These are phyloP conservation scores for Craspedostauros australis DNA, from an alignment of 108 stramenopile genomes.

Conservation along the genomic window DNA sequence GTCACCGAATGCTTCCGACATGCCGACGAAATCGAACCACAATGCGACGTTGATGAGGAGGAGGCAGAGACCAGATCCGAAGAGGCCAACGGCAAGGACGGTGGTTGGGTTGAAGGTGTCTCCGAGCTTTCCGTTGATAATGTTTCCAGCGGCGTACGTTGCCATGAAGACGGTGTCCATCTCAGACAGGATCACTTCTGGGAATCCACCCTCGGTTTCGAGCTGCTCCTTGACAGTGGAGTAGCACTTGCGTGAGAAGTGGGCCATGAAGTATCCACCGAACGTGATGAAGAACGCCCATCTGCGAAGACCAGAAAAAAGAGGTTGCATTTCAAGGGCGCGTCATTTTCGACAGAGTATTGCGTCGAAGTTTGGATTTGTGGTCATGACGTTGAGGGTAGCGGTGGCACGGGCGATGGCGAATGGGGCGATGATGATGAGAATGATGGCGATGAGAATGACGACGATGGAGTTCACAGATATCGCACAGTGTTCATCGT, in stretches of 20 bases:
- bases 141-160: conserved; percentile 90
- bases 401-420: no score
- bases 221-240: conserved; percentile 92
- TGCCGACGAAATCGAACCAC: conserved; percentile 71
- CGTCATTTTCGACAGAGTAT: no score
- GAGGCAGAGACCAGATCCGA: conserved; percentile 85
- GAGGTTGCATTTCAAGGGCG: no score
- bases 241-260: conserved; percentile 94
- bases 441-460: no score
- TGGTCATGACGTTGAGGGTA: no score
- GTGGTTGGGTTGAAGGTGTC: conserved; percentile 91
- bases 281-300: conserved; percentile 93
- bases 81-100: conserved; percentile 86
- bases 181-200: conserved; percentile 61
- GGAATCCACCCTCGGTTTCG: conserved; percentile 64
- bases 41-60: conserved; percentile 78
- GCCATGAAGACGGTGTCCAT: conserved; percentile 97
- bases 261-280: conserved; percentile 93
- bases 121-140: conserved; percentile 90
- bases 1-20: conserved; percentile 56
- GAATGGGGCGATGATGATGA: no score
- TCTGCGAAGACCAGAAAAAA: no score
- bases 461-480: no score
- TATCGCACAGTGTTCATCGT: no score
- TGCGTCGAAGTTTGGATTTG: no score